Percentiles rank a stretch among this genome's conserved stretches.
Evolutionary conservation across 192 early-diverging fungal species (phyloP).

Genomic region (Coemansia sp.): DNA sequence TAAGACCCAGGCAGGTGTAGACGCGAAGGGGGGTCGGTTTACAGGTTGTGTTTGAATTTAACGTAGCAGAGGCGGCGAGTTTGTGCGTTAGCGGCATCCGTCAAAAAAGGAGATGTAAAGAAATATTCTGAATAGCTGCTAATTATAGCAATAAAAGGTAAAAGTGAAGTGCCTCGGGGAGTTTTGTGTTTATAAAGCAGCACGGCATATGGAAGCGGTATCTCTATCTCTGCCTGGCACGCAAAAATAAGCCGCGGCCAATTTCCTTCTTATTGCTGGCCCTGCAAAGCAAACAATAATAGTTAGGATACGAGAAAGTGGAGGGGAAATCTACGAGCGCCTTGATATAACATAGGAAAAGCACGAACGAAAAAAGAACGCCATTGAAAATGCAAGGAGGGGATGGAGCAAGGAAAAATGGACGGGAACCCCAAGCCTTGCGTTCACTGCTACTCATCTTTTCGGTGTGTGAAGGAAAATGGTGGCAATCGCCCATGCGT

Average conservation of each 20-base stretch:
- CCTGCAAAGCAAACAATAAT: neutral
- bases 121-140: neutral
- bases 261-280: slow-evolving; percentile 1
- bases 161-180: neutral
- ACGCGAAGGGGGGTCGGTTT: neutral
- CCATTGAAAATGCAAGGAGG: slow-evolving; percentile 4
- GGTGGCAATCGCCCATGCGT: slow-evolving; percentile 2
- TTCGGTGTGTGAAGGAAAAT: slow-evolving; percentile 1
- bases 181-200: slow-evolving; percentile 4
- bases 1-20: neutral
- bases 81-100: neutral
- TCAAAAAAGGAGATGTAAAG: neutral
- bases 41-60: neutral
- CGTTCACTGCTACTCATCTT: neutral
- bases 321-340: neutral
- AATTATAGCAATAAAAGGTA: neutral
- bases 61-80: neutral
- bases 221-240: neutral
- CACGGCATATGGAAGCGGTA: neutral
- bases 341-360: neutral
- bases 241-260: neutral
- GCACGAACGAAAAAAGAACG: neutral
- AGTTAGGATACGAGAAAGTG: neutral
- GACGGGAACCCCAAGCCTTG: slow-evolving; percentile 8
- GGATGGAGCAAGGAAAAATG: slow-evolving; percentile 6